Conservation (phyloP, 768 basidiomycete species). For the Ramaria sp. region DNA sequence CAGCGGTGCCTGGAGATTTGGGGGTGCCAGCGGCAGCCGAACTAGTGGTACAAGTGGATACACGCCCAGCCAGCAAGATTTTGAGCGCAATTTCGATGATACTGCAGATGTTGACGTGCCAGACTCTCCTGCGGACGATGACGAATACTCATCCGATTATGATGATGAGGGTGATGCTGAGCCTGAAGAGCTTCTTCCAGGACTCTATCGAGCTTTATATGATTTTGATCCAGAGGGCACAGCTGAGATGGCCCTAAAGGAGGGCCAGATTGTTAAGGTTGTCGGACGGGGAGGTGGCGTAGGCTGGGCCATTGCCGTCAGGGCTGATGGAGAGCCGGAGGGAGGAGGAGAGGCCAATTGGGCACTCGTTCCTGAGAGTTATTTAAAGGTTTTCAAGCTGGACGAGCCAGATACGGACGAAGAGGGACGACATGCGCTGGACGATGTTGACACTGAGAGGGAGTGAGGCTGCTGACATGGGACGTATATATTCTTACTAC, state of each 20-base stretch:
- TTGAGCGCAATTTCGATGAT: conserved; percentile 36
- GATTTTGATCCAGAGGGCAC: conserved; percentile 71
- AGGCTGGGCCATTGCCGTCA: conserved; percentile 69
- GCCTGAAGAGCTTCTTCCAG: conserved; percentile 36
- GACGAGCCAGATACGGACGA: conserved; percentile 23
- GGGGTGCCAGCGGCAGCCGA: conserved; percentile 3
- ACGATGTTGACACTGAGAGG: not conserved
- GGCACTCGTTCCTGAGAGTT: conserved; percentile 72
- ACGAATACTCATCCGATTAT: conserved; percentile 13
- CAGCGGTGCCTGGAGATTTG: conserved; percentile 19
- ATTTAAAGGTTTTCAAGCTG: conserved; percentile 48
- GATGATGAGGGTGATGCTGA: conserved; percentile 16
- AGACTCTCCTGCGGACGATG: conserved; percentile 19
- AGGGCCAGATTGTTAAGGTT: conserved; percentile 67
- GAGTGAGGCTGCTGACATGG: too few species aligned
- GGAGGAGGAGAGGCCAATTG: conserved; percentile 23
- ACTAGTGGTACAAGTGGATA: conserved; percentile 5
- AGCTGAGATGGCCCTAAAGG: conserved; percentile 71
- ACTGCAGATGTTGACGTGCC: conserved; percentile 17
- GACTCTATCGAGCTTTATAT: conserved; percentile 68
- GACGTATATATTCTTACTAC: too few species aligned
- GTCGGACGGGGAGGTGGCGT: conserved; percentile 60
- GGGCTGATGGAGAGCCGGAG: conserved; percentile 9
- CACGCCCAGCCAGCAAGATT: conserved; percentile 30
- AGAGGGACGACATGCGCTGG: not conserved